phyloP scores from a whole-genome alignment of 2,329 filamentous ascomycete species.

The Harringtonia aguacate region DNA sequence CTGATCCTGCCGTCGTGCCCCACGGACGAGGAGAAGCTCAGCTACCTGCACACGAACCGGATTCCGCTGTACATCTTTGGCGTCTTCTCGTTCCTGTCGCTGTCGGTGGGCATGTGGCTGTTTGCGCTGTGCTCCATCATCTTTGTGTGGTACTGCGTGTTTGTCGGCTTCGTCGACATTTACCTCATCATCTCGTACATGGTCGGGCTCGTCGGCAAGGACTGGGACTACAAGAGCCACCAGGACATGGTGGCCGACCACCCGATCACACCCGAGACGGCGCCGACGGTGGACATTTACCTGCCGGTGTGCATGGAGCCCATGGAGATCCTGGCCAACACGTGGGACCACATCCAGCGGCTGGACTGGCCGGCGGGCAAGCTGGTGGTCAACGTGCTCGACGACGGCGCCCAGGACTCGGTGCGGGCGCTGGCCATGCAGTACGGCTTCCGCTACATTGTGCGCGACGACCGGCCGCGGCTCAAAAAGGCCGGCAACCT shows the following conservation, averaged over 20 bases:
- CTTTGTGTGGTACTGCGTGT: slow-evolving; percentile 3
- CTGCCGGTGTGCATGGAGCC: slow-evolving; percentile 4
- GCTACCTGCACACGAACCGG: slow-evolving; percentile 4
- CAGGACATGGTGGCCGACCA: not conserved
- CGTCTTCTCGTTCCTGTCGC: slow-evolving; percentile 2
- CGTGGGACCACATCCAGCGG: not conserved
- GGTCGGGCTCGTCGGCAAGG: slow-evolving; percentile 3
- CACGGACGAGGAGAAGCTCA: slow-evolving; percentile 3
- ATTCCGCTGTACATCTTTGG: slow-evolving; percentile 4
- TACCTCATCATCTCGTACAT: slow-evolving; percentile 4
- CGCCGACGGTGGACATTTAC: slow-evolving; percentile 3
- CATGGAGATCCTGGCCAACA: slow-evolving; percentile 1
- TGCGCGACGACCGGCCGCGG: slow-evolving; percentile 3
- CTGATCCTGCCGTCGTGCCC: slow-evolving; percentile 1
- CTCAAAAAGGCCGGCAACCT: slow-evolving; percentile 5
- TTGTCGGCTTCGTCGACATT: slow-evolving; percentile 5
- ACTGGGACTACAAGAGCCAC: slow-evolving; percentile 4
- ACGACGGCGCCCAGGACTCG: slow-evolving; percentile 2
- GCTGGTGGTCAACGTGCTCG: slow-evolving; percentile 1
- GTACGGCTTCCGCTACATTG: slow-evolving; percentile 3
- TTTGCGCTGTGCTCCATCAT: slow-evolving; percentile 2
- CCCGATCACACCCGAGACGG: not conserved
- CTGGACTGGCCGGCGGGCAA: slow-evolving; percentile 4
- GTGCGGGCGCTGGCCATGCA: not conserved
- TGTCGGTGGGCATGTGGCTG: slow-evolving; percentile 6